A percentile compares a stretch with the other conserved stretches of the same genome.
These are phyloP conservation scores for Oenanthe javanica DNA, from an alignment of 140 eudicot species.

Conservation along the genomic window DNA sequence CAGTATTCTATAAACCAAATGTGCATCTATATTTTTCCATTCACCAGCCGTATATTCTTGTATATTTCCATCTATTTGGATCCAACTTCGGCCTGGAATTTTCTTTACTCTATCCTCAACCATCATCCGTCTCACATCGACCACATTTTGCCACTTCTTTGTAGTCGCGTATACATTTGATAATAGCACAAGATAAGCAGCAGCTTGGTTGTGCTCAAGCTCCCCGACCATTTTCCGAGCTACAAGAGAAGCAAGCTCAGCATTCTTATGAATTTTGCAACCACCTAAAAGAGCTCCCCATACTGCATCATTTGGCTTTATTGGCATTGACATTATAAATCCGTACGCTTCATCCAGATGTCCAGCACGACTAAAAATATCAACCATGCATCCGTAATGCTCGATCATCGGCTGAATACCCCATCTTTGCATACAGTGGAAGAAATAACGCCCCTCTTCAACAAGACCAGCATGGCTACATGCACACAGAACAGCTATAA, in stretches of 20 bases:
- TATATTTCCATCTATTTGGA: constrained; percentile 33
- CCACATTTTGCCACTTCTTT: constrained; percentile 54
- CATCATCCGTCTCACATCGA: constrained; percentile 41
- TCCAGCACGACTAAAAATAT: constrained; percentile 63
- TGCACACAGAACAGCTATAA: constrained; percentile 52
- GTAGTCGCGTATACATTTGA: constrained; percentile 54
- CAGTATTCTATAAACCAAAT: constrained; percentile 34
- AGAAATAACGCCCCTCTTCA: constrained; percentile 42
- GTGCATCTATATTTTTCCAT: constrained; percentile 24
- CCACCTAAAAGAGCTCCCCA: constrained; percentile 88
- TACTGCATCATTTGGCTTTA: constrained; percentile 54
- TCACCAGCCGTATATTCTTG: constrained; percentile 54
- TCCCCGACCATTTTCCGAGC: constrained; percentile 33
- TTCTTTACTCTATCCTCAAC: constrained; percentile 32
- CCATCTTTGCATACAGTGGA: constrained; percentile 32
- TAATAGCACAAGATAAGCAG: constrained; percentile 49
- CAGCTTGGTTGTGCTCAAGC: constrained; percentile 42
- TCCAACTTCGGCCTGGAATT: constrained; percentile 67
- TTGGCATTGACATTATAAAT: constrained; percentile 51
- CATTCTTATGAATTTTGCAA: constrained; percentile 49
- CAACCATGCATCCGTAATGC: constrained; percentile 89
- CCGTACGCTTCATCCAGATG: constrained; percentile 53
- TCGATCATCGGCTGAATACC: constrained; percentile 51
- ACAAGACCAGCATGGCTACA: constrained; percentile 77
- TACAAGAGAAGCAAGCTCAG: constrained; percentile 40